phyloP scores from a whole-genome alignment of 164 flowering plant species.

The Piper betle region DNA sequence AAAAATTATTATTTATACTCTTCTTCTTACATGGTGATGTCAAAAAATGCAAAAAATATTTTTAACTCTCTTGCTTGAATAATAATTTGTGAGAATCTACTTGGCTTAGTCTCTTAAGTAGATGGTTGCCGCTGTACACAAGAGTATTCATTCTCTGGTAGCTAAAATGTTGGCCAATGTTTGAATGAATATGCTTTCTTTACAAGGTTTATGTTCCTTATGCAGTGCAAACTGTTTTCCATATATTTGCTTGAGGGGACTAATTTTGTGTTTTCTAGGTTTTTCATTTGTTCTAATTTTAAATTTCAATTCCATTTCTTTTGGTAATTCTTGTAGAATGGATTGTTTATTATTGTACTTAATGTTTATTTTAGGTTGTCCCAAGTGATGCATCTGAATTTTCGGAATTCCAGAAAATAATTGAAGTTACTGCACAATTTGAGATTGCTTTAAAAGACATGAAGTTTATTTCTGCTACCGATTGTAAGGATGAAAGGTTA shows the following conservation, averaged over 20 bases:
- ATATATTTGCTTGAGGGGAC: no score
- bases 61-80: not conserved
- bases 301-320: no score
- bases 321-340: not conserved
- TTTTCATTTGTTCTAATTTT: no score
- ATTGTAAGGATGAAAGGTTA: slow-evolving; percentile 45
- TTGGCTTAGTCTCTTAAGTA: no score
- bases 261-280: no score
- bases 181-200: no score
- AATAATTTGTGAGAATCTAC: no score
- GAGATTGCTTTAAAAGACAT: slow-evolving; percentile 55
- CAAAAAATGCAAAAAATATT: not conserved
- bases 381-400: slow-evolving; percentile 89
- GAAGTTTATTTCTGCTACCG: slow-evolving; percentile 57
- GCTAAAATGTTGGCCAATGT: no score
- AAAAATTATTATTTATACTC: not conserved
- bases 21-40: not conserved
- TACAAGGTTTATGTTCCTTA: no score
- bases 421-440: slow-evolving; percentile 48
- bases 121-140: no score
- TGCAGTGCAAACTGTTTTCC: no score
- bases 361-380: slow-evolving; percentile 38
- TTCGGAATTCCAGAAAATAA: slow-evolving; percentile 63
- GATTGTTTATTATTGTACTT: not conserved
- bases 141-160: no score